Conservation (phyloP, 2,329 filamentous ascomycete genomes). For the Stemphylium beticola region DNA sequence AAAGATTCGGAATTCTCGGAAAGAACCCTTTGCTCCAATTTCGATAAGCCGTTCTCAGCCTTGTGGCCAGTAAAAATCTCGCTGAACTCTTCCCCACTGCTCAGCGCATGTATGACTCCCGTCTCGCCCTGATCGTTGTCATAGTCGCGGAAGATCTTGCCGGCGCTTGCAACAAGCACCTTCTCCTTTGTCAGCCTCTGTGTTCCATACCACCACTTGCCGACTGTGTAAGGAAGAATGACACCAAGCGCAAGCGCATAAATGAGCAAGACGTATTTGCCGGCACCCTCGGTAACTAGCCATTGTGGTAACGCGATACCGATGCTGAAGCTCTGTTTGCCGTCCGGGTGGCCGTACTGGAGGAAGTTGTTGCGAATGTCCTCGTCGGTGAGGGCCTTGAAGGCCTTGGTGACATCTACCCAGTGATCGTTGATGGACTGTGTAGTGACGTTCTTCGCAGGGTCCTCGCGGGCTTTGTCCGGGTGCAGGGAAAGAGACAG, state of each 20-base stretch:
- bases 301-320: conserved; percentile 94
- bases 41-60: conserved; percentile 79
- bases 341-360: conserved; percentile 94
- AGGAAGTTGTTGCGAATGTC: conserved; percentile 97
- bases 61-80: conserved; percentile 77
- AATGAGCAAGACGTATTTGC: conserved; percentile 90
- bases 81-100: conserved; percentile 84
- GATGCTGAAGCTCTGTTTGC: conserved; percentile 97
- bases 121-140: conserved; percentile 81
- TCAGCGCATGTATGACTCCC: conserved; percentile 80
- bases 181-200: conserved; percentile 93
- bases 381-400: conserved; percentile 97
- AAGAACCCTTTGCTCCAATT: conserved; percentile 82
- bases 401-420: conserved; percentile 95
- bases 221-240: conserved; percentile 88
- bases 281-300: conserved; percentile 90
- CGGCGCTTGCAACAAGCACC: conserved; percentile 89
- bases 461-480: conserved; percentile 86
- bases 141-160: conserved; percentile 93
- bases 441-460: conserved; percentile 84
- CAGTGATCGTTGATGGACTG: conserved; percentile 86
- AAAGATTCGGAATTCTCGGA: conserved; percentile 61
- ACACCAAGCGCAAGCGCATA: conserved; percentile 90
- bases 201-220: conserved; percentile 98
- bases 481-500: conserved; percentile 88